Percentiles rank a stretch among this genome's conserved stretches.
These are phyloP conservation scores for Apiospora arundinis DNA, from an alignment of 2,329 filamentous ascomycete species.

Conservation along the genomic window DNA sequence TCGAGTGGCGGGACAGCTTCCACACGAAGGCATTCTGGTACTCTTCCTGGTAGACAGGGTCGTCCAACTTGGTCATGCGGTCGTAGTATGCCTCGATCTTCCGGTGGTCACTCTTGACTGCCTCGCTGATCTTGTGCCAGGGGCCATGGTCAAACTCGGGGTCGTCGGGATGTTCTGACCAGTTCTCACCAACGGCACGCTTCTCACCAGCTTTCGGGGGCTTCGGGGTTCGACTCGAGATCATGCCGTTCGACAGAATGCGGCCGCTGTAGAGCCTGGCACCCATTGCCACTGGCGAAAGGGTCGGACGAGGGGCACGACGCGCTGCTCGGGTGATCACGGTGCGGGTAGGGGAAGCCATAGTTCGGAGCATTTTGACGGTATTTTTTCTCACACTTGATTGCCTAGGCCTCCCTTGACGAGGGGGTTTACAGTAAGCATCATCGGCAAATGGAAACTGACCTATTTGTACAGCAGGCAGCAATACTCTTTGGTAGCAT, in stretches of 20 bases:
- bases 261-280: not conserved
- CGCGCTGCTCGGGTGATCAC: not conserved
- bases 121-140: conserved; percentile 20
- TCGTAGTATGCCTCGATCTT: conserved; percentile 45
- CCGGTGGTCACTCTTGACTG: conserved; percentile 32
- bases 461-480: not conserved
- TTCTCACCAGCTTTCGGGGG: not conserved
- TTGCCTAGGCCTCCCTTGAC: not conserved
- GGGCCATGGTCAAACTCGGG: not conserved
- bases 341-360: not conserved
- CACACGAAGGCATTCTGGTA: conserved; percentile 59
- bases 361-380: not conserved
- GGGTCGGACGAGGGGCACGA: not conserved
- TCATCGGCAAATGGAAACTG: too few species aligned
- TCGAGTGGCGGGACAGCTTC: conserved; percentile 57
- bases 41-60: conserved; percentile 49
- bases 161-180: conserved; percentile 1
- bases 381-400: not conserved
- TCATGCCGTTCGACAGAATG: conserved; percentile 14
- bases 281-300: not conserved
- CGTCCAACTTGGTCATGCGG: conserved; percentile 46
- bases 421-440: too few species aligned
- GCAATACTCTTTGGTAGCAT: not conserved
- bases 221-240: not conserved
- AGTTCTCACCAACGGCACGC: not conserved